A percentile compares a stretch with the other conserved stretches of the same genome.
These are phyloP conservation scores for Neltuma alba DNA, from an alignment of 306 rosid species.

Conservation along the genomic window DNA sequence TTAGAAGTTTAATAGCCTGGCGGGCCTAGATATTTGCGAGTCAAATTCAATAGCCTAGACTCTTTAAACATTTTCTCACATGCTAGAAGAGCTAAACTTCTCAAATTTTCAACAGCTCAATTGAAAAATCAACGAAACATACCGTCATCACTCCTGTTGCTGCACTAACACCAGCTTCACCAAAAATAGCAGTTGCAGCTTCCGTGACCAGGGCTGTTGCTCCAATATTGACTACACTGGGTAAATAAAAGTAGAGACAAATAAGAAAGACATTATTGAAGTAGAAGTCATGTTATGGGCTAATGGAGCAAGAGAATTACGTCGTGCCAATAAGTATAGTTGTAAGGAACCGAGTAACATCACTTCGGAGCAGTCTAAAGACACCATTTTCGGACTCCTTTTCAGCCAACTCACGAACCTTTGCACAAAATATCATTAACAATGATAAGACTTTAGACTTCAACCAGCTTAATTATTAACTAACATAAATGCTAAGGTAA, in stretches of 20 bases:
- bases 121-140: slow-evolving; percentile 46
- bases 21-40: slow-evolving; percentile 27
- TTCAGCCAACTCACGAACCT: slow-evolving; percentile 91
- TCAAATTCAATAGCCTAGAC: slow-evolving; percentile 22
- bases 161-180: slow-evolving; percentile 99
- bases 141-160: slow-evolving; percentile 99
- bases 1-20: slow-evolving; percentile 23
- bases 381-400: slow-evolving; percentile 90
- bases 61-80: slow-evolving; percentile 34
- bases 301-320: slow-evolving; percentile 54
- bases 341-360: slow-evolving; percentile 93
- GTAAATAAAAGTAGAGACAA: slow-evolving; percentile 43
- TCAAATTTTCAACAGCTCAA: slow-evolving; percentile 26
- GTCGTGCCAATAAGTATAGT: slow-evolving; percentile 99
- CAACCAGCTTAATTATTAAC: slow-evolving; percentile 17
- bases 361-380: slow-evolving; percentile 89
- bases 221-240: slow-evolving; percentile 95
- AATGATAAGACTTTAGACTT: slow-evolving; percentile 28
- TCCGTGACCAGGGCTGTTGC: slow-evolving; percentile 97
- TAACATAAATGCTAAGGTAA: neutral
- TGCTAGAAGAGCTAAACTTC: slow-evolving; percentile 3
- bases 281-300: slow-evolving; percentile 21
- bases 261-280: slow-evolving; percentile 48
- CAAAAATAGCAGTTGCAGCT: slow-evolving; percentile 93
- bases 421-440: slow-evolving; percentile 36